Evolutionary conservation across 306 rosid genomes (phyloP), one percentile per base, ranked within the genome.

Genomic region (Hippophae gyantsensis): DNA sequence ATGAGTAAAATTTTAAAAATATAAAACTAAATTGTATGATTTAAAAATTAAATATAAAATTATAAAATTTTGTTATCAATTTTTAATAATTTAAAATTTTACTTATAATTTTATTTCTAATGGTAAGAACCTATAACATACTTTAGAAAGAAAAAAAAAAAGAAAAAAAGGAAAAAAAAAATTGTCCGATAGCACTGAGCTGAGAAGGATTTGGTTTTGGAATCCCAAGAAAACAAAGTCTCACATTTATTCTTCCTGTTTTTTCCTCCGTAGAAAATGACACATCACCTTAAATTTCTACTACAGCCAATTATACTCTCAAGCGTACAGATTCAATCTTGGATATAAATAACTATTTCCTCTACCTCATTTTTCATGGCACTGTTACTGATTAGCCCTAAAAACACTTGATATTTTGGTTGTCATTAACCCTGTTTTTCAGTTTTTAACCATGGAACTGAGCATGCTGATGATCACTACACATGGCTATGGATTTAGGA

Each of bases 191-290:
- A 49, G 8, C 6, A 3, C n/a, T 49, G 53, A 12, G 14, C 13
- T 6, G 14, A 48, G 25, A 60, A 64, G 70, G 66, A 57, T 69
- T 71, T 65, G 66, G 58, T 55, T 72, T 79, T 67, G 65, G 86
- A 83, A 83, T 79, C 84, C 95, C 95, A 77, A 83, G 82, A 83
- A 71, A 81, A 79, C 87, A 83, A 86, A 81, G 73, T 79, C 80
- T 75, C 84, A 66, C 59, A 66, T 73, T 78, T 72, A 74, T 80
- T 72, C 79, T 67, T 76, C 61, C 76, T 79, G 85, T 79, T 82
- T 69, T 62, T 64, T 71, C 75, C 77, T 74, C 47, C 9, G 64
- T 55, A 57, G 89, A 80, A 74, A 83, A 75, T 38, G 89, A 89
- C 89, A 52, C 69, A 76, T 79, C 97, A 75, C 62, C 79, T 74